These are phyloP conservation scores for Ceratocystis harringtonii DNA, from an alignment of 2,329 filamentous ascomycete genomes.

Conservation along the genomic window DNA sequence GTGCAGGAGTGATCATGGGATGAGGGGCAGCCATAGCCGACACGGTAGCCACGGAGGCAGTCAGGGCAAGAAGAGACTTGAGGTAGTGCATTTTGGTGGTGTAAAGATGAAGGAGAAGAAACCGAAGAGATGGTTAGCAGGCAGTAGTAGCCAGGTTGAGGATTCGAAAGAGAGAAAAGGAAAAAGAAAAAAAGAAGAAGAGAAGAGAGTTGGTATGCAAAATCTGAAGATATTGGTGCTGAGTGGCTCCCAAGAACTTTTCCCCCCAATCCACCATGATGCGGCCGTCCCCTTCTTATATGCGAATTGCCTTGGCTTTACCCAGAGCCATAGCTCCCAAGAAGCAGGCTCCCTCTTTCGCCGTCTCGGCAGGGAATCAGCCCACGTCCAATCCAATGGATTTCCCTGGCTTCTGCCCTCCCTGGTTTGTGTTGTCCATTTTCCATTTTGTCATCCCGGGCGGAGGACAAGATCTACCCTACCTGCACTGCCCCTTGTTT, in stretches of 20 bases:
- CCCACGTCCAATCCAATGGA: background rate
- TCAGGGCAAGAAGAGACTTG: conserved; percentile 13
- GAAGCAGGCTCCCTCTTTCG: background rate
- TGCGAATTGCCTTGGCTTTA: background rate
- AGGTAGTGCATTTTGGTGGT: conserved; percentile 17
- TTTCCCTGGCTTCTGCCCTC: background rate
- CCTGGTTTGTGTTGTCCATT: background rate
- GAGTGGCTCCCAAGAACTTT: background rate
- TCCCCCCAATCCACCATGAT: background rate
- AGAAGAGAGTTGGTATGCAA: background rate
- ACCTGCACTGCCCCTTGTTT: background rate
- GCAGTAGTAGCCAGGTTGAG: background rate
- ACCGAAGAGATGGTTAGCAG: background rate
- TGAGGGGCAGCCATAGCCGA: conserved; percentile 16
- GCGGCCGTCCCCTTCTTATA: background rate
- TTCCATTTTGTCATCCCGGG: background rate
- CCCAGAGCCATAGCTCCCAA: background rate
- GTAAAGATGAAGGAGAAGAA: background rate
- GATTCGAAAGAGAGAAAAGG: background rate
- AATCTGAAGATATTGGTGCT: background rate
- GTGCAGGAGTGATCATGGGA: conserved; percentile 17
- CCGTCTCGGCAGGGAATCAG: conserved; percentile 1
- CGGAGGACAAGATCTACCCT: background rate
- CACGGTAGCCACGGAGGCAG: conserved; percentile 15
- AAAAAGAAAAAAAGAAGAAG: background rate